A percentile compares a stretch with the other conserved stretches of the same genome.
Conservation (phyloP, 768 basidiomycete species). For the Rhodotorula graminis region DNA sequence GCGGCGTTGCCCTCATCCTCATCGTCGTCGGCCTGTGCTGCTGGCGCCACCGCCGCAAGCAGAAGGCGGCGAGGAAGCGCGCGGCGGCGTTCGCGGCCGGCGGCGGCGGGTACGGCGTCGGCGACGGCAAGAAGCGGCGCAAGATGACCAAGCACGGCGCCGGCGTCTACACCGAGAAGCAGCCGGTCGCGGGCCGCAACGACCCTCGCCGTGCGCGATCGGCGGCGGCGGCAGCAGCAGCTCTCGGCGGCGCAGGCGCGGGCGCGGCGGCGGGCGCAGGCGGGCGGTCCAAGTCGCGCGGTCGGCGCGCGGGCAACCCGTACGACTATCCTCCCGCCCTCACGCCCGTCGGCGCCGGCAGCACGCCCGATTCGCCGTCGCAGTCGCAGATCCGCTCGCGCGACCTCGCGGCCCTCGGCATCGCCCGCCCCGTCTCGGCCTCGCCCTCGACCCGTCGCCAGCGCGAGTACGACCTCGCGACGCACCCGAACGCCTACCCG, state of each 20-base stretch:
- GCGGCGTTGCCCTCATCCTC: constrained; percentile 7
- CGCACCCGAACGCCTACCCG: background rate
- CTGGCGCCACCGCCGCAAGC: constrained; percentile 1
- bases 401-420: constrained; percentile 12
- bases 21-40: constrained; percentile 7
- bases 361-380: background rate
- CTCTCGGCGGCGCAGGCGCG: background rate
- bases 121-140: background rate
- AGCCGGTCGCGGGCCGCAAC: no score
- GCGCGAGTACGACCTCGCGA: background rate
- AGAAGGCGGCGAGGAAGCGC: constrained; percentile 5
- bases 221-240: background rate
- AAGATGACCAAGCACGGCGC: background rate
- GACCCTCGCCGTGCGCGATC: no score
- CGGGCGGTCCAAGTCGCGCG: background rate
- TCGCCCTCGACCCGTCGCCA: background rate
- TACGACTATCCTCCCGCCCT: background rate
- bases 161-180: background rate
- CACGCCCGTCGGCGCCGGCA: no score
- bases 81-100: background rate
- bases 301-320: background rate
- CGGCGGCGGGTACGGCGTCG: background rate
- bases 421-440: background rate
- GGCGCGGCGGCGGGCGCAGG: background rate
- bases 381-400: background rate